phyloP scores from a whole-genome alignment of 1,139 yeast genomes.

The Taphrina sp. region DNA sequence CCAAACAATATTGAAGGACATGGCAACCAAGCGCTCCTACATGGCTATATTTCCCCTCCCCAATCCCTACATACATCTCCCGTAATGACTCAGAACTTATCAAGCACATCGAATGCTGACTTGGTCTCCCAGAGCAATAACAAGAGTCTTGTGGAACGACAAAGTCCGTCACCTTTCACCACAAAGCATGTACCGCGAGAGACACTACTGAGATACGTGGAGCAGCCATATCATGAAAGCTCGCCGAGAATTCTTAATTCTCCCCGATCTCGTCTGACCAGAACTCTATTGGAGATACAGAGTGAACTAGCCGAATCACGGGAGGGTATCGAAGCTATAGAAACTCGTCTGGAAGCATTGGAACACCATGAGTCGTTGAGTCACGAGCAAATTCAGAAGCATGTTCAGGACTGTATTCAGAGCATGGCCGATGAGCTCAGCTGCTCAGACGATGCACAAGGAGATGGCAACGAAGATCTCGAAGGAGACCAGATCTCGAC shows the following conservation, averaged over 20 bases:
- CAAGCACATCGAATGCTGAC: background rate
- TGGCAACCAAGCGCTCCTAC: background rate
- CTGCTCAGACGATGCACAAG: too few relatives aligned
- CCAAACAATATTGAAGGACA: background rate
- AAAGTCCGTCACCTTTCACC: background rate
- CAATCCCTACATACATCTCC: conserved; percentile 19
- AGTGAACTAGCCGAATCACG: conserved; percentile 6
- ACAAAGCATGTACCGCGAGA: background rate
- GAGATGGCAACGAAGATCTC: too few relatives aligned
- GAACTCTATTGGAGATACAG: conserved; percentile 7
- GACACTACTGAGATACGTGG: too few relatives aligned
- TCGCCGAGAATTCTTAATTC: too few relatives aligned
- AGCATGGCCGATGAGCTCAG: conserved; percentile 9
- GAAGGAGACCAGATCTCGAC: too few relatives aligned
- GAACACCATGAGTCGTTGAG: background rate
- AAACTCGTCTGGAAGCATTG: conserved; percentile 2
- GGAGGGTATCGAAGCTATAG: conserved; percentile 17
- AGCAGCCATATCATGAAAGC: too few relatives aligned
- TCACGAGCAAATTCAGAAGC: conserved; percentile 2
- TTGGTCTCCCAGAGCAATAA: too few relatives aligned
- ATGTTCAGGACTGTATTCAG: conserved; percentile 9
- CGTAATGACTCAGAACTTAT: too few relatives aligned
- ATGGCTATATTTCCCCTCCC: conserved; percentile 17
- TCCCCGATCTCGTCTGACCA: conserved; percentile 4
- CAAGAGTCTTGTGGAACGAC: too few relatives aligned